Base-by-base conservation (phyloP, 177 flowering plant species). In the Telopea speciosissima region DNA sequence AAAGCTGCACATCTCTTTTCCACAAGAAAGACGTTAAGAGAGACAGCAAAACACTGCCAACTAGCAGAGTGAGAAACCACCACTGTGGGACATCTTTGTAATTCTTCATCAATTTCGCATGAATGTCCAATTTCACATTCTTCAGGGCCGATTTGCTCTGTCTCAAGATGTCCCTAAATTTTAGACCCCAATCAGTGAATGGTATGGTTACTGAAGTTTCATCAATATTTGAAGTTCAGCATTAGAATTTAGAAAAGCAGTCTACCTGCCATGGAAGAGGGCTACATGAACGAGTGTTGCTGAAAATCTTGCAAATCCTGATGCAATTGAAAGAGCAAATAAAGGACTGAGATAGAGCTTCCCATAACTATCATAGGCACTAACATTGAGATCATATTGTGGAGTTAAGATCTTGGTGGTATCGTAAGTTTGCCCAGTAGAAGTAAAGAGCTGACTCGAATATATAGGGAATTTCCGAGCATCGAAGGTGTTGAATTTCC, bases 291-390 rank as follows among this genome's bases (percentile, higher is more conserved):
- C 85, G 67, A 93, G 83, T 6, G 97, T 93, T 26, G 98, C 96
- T 0, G 97, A 87, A 60, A 93, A 85, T 68, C 98, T 82, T 36
- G 94, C 94, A 67, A 93, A 93, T 36, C 98, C 97, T 12, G 98
- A 93, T 10, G 96, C 98, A 70, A 93, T 92, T 0, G 98, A 92
- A 19, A 93, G 83, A 19, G 98, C 98, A 70, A 93, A 93, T 2
- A 93, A 79, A 40, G 98, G 97, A 75, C 97, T 90, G 58, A 93
- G 90, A 69, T 90, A 93, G 44, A 93, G 85, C 81, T 92, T 93
- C 66, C 98, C 88, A 63, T 93, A 93, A 52, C 75, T 83, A 5
- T 90, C 71, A 71, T 93, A 93, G 25, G 96, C 97, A 23, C 85
- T 74, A 70, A 85, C 36, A 66, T 93, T 81, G 17, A 93, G 93